phyloP scores from a whole-genome alignment of 768 basidiomycete species.

The Suillus placidus region DNA sequence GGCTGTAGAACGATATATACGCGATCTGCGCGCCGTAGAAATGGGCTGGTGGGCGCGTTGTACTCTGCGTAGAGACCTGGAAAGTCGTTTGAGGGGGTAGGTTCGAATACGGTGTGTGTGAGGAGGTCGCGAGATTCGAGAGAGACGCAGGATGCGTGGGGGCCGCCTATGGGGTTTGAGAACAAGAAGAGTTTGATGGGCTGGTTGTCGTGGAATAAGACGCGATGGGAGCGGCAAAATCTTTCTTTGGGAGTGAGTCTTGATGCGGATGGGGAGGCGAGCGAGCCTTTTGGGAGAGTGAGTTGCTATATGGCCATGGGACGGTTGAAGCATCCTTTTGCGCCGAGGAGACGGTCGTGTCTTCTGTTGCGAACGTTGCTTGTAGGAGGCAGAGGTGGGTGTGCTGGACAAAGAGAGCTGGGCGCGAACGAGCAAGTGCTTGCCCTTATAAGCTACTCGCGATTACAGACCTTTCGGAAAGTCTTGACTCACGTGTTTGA shows the following conservation, averaged over 20 bases:
- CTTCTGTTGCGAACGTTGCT: slow-evolving; percentile 50
- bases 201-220: slow-evolving; percentile 33
- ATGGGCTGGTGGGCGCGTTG: slow-evolving; percentile 46
- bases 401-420: too few species aligned
- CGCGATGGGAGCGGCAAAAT: slow-evolving; percentile 63
- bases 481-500: too few species aligned
- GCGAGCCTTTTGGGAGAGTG: slow-evolving; percentile 21
- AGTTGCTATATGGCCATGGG: slow-evolving; percentile 60
- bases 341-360: slow-evolving; percentile 52
- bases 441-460: too few species aligned
- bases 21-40: slow-evolving; percentile 30
- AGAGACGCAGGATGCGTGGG: slow-evolving; percentile 58
- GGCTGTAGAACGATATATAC: slow-evolving; percentile 48
- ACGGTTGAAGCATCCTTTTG: slow-evolving; percentile 63
- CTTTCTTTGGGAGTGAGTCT: slow-evolving; percentile 47
- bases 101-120: slow-evolving; percentile 42
- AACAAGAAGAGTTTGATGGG: slow-evolving; percentile 52
- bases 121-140: slow-evolving; percentile 49
- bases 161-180: slow-evolving; percentile 54
- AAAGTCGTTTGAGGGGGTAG: slow-evolving; percentile 39
- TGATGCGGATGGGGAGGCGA: slow-evolving; percentile 16
- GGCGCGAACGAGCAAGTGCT: too few species aligned
- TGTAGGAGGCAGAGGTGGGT: too few species aligned
- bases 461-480: too few species aligned
- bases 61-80: slow-evolving; percentile 64